Base-by-base conservation (phyloP, 306 rosid genomes). In the Quercus engelmannii region DNA sequence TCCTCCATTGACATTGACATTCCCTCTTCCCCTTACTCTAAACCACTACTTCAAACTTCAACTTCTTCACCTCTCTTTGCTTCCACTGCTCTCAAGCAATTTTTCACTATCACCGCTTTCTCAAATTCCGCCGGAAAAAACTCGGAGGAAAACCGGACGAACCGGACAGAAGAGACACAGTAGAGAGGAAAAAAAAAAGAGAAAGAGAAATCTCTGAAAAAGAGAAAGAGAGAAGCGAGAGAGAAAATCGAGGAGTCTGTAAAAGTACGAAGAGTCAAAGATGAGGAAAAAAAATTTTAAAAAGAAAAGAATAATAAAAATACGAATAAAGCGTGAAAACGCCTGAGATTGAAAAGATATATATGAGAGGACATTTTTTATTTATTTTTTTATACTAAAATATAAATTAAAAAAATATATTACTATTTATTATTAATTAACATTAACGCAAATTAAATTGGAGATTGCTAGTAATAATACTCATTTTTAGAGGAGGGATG, bases 261-360 rank as follows among this genome's bases (percentile, higher is more conserved):
- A 83, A 88, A 90, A 88, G 95, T 86, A 84, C 90, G 80, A 78
- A 81, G 71, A 76, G 97, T 92, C 95, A 89, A 90, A 89, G 88
- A 67, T 63, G 75, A 67, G 79, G 69, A 86, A 87, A 67, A 67
- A 75, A 41, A 8, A 8, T 0, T 41, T 38, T 69, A 59, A 33
- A 77, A 82, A 73, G 23, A 26, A 69, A 52, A 21, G 58, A 31
- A 57, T 21, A 30, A 1, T 13, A 7, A 25, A 20, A 69, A 87
- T 41, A 41, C 46, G 46, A 41, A 41, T 41, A 41, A 87, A 84
- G 84, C 78, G 57, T 71, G 76, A 83, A 67, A 79, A 67, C 80
- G 57, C 80, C 70, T 58, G 81, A 69, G 75, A 43, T 43, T 72
- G 14, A 69, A 71, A 71, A 51, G 21, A 20, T 52, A 35, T 56